Evolutionary conservation across 106 monocot genomes (phyloP), one percentile per base, ranked within the genome.

Genomic region (Apostasia ramifera): DNA sequence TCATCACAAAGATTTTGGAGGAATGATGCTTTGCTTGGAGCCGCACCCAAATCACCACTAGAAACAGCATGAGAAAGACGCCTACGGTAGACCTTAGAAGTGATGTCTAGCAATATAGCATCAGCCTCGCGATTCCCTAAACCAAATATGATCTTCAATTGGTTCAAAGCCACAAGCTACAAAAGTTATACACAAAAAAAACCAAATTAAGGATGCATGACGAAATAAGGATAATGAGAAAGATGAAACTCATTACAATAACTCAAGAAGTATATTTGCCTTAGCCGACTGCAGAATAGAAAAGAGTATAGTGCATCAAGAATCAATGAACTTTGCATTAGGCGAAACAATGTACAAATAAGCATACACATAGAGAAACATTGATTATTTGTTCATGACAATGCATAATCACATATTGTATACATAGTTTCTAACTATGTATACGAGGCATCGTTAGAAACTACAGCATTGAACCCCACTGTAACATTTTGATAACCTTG

Each of bases 81-180:
- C 66, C 65, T 93, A 47, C 89, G 81, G 62, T 98, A 98, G 48
- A 85, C 77, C 61, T 75, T 92, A 38, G 90, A 81, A 26, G 86
- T 79, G 47, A 98, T 70, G 51, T 98, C 98, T 49, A 85, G 71
- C 90, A 98, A 68, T 71, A 98, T 93, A 1, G 70, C 70, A 78
- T 90, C 90, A 52, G 83, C 74, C 71, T 98, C 93, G 47, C 87
- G 92, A 48, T 93, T 93, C 12, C 98, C 98, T 61, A 98, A 67
- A 52, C 98, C 98, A 76, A 98, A 89, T 77, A 98, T 93, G 53
- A 90, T 98, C 71, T 84, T 98, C 76, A 98, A 72, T 44, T 98
- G 72, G 71, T 83, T 90, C 78, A 98, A 82, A 66, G 81, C 74
- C 55, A 67, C 77, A 70, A 90, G 67, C 98, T 98, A 68, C 71